A percentile compares a stretch with the other conserved stretches of the same genome.
These are phyloP conservation scores for Mycosarcoma maydis DNA, from an alignment of 1,284 basidiomycete species.

Conservation along the genomic window DNA sequence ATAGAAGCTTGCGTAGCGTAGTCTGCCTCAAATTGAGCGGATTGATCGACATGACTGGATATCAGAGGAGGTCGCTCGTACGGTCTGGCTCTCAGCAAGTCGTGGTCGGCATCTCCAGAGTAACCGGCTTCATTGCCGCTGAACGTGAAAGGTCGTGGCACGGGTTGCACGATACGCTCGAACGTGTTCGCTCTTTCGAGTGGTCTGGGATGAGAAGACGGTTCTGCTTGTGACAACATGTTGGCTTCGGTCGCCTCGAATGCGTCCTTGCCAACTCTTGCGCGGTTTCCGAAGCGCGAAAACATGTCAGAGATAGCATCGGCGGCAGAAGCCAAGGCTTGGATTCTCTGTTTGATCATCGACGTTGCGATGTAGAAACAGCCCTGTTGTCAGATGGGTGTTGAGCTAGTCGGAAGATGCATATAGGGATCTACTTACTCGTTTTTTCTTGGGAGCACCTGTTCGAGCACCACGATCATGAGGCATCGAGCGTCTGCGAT, in stretches of 20 bases:
- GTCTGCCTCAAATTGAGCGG: neutral
- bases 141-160: constrained; percentile 7
- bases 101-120: constrained; percentile 13
- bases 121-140: constrained; percentile 16
- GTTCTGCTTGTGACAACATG: neutral
- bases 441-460: constrained; percentile 11
- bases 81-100: neutral
- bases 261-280: constrained; percentile 5
- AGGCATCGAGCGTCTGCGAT: constrained; percentile 1
- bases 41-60: neutral
- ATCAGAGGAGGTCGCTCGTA: constrained; percentile 11
- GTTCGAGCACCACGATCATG: neutral
- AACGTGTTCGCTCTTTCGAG: neutral
- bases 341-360: constrained; percentile 1
- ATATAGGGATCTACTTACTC: constrained; percentile 19
- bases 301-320: constrained; percentile 8
- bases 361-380: too few relatives aligned
- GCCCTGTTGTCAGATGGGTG: too few relatives aligned
- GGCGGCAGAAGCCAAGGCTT: neutral
- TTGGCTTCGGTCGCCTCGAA: neutral
- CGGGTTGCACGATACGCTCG: neutral
- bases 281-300: neutral
- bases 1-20: neutral
- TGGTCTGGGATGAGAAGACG: neutral
- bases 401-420: too few relatives aligned